phyloP scores from a whole-genome alignment of 1,284 basidiomycete species.

The Heterobasidion occidentale region DNA sequence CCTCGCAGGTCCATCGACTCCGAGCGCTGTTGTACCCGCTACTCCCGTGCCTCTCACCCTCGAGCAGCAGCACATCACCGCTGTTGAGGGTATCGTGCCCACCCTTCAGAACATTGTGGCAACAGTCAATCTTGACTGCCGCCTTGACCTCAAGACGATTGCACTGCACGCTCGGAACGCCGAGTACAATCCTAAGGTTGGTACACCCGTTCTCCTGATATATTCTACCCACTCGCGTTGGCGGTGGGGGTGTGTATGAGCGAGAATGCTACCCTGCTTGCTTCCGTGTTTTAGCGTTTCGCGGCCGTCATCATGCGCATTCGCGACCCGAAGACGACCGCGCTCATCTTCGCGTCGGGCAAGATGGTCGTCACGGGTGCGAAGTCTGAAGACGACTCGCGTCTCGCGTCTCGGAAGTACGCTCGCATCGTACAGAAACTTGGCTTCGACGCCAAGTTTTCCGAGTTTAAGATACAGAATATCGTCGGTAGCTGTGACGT shows the following conservation, averaged over 20 bases:
- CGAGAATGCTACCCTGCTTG: conserved; percentile 49
- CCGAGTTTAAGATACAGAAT: conserved; percentile 99
- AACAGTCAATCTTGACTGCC: conserved; percentile 96
- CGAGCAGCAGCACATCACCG: conserved; percentile 87
- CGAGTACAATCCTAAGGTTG: conserved; percentile 99
- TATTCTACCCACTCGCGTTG: conserved; percentile 15
- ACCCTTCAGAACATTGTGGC: conserved; percentile 98
- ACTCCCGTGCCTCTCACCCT: conserved; percentile 70
- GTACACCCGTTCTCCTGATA: conserved; percentile 36
- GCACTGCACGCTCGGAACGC: conserved; percentile 97
- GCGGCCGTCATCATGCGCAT: conserved; percentile 99
- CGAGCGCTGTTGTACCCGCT: conserved; percentile 40
- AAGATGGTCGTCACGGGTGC: conserved; percentile 99
- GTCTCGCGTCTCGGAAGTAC: conserved; percentile 96
- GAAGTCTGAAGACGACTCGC: conserved; percentile 97
- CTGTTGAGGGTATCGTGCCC: conserved; percentile 91
- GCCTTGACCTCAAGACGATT: conserved; percentile 97
- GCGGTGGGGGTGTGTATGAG: conserved; percentile 21
- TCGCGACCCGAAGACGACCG: conserved; percentile 98
- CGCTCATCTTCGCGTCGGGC: conserved; percentile 98
- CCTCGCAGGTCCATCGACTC: conserved; percentile 43
- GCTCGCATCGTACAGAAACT: conserved; percentile 99
- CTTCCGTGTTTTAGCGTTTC: conserved; percentile 79
- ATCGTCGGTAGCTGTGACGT: conserved; percentile 99
- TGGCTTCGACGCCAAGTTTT: conserved; percentile 98